Percentiles rank a stretch among this genome's conserved stretches.
Evolutionary conservation across 2,329 filamentous ascomycete genomes (phyloP).

Genomic region (Geosmithia flava): DNA sequence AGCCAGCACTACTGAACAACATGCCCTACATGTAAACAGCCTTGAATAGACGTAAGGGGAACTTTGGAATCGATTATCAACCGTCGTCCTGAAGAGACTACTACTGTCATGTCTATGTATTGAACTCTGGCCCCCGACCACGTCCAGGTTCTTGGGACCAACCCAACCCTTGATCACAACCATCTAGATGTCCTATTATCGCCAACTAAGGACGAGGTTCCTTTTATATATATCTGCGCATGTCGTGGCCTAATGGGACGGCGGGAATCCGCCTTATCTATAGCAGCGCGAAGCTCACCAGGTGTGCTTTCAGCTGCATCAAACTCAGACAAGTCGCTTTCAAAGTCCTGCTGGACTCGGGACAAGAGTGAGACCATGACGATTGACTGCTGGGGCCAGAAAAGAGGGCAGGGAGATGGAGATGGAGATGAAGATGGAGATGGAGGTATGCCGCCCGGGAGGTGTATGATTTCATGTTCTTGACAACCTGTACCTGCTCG

Average conservation of each 20-base stretch:
- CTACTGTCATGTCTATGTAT: too few species aligned
- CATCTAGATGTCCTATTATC: neutral
- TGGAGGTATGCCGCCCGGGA: neutral
- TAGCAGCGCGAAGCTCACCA: neutral
- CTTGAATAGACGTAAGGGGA: too few species aligned
- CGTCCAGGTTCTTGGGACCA: too few species aligned
- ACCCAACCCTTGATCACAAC: too few species aligned
- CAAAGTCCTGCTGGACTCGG: neutral
- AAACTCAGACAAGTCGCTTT: neutral
- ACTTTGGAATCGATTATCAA: too few species aligned
- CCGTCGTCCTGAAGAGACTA: too few species aligned
- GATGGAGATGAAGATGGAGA: neutral
- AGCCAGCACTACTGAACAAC: too few species aligned
- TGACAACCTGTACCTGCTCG: neutral
- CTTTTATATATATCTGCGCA: neutral
- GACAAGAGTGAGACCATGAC: neutral
- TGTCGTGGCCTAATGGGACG: neutral
- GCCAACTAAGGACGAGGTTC: neutral
- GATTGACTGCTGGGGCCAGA: neutral
- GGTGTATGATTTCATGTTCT: neutral
- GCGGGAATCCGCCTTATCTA: neutral
- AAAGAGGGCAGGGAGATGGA: neutral
- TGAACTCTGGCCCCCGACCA: too few species aligned
- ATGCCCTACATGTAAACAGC: too few species aligned
- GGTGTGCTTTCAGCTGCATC: neutral